phyloP scores from a whole-genome alignment of 768 basidiomycete species.

The Tulasnella sp. region DNA sequence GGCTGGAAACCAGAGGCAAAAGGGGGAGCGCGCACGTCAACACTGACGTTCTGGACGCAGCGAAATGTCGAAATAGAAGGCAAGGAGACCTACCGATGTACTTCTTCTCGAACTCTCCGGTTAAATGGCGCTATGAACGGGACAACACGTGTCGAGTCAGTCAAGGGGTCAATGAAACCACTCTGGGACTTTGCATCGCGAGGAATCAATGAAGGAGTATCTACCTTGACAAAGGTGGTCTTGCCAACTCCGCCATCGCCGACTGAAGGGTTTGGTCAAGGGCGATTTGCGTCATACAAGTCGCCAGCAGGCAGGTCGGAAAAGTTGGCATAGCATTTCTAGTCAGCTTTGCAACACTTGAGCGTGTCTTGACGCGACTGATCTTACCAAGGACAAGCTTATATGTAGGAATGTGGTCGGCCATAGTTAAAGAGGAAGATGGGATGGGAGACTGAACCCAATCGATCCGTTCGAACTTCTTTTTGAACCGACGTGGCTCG shows the following conservation, averaged over 20 bases:
- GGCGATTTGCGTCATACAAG: slow-evolving; percentile 30
- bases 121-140: slow-evolving; percentile 80
- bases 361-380: slow-evolving; percentile 31
- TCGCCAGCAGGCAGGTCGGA: slow-evolving; percentile 31
- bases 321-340: slow-evolving; percentile 22
- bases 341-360: slow-evolving; percentile 30
- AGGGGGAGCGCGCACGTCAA: not conserved
- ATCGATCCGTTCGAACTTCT: too few species aligned
- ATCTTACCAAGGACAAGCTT: slow-evolving; percentile 95
- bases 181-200: not conserved
- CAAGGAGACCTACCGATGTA: slow-evolving; percentile 73
- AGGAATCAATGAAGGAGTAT: slow-evolving; percentile 43
- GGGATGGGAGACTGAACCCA: slow-evolving; percentile 3
- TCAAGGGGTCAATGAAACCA: slow-evolving; percentile 8
- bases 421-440: slow-evolving; percentile 11
- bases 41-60: slow-evolving; percentile 4
- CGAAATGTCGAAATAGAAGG: not conserved
- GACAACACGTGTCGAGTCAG: slow-evolving; percentile 43
- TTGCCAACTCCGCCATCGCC: slow-evolving; percentile 97
- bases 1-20: slow-evolving; percentile 50
- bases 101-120: slow-evolving; percentile 99
- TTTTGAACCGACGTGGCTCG: too few species aligned
- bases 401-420: slow-evolving; percentile 72
- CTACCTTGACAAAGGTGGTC: slow-evolving; percentile 96
- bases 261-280: slow-evolving; percentile 48